phyloP scores from a whole-genome alignment of 2,329 filamentous ascomycete species.

The Aspergillus hiratsukae region DNA sequence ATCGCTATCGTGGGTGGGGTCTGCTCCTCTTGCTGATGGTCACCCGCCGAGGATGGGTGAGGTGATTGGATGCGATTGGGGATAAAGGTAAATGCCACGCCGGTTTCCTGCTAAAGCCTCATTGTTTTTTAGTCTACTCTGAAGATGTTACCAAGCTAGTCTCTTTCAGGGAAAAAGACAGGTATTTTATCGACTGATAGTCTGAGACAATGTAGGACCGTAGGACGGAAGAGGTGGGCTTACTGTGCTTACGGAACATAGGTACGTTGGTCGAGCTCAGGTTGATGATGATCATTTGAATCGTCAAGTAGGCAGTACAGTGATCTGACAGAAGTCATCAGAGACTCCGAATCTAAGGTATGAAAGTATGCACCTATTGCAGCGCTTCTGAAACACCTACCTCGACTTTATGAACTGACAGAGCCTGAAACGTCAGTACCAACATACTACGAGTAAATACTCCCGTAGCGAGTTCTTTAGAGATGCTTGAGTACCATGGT shows the following conservation, averaged over 20 bases:
- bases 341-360: not conserved
- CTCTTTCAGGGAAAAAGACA: not conserved
- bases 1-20: slow-evolving; percentile 11
- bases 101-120: not conserved
- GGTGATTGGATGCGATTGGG: not conserved
- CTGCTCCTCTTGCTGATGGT: slow-evolving; percentile 7
- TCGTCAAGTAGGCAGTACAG: slow-evolving; percentile 1
- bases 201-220: not conserved
- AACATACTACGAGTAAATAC: not conserved
- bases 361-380: not conserved
- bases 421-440: not conserved
- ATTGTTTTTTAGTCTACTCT: not conserved
- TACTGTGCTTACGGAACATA: not conserved
- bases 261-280: slow-evolving; percentile 9
- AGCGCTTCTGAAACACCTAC: not conserved
- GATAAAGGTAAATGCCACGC: slow-evolving; percentile 6
- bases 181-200: not conserved
- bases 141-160: not conserved
- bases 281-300: slow-evolving; percentile 9
- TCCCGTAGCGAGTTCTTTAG: not conserved
- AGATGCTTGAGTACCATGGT: slow-evolving; percentile 13
- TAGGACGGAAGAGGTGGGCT: not conserved
- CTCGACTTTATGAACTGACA: not conserved
- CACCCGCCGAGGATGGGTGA: slow-evolving; percentile 5
- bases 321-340: not conserved